Conservation (phyloP, 495 filamentous ascomycete genomes). For the Lasiosphaeriaceae sp. region DNA sequence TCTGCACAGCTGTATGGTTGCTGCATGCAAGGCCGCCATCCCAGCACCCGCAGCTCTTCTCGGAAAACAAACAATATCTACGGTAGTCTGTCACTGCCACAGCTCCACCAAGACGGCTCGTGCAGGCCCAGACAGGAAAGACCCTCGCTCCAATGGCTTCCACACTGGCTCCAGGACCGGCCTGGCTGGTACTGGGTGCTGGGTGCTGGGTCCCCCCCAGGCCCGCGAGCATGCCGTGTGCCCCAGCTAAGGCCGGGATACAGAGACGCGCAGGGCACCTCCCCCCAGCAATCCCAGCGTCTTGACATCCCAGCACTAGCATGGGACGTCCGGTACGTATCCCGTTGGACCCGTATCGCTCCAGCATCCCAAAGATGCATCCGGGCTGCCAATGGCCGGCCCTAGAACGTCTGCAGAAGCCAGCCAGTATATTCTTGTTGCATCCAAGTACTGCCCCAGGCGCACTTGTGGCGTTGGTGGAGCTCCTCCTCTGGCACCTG, state of each 20-base stretch:
- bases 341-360: slow-evolving; percentile 18
- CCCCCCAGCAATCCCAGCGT: neutral
- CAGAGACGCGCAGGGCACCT: neutral
- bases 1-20: slow-evolving; percentile 20
- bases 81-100: slow-evolving; percentile 11
- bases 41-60: slow-evolving; percentile 19
- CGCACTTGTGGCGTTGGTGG: slow-evolving; percentile 20
- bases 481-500: neutral
- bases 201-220: too few relatives aligned
- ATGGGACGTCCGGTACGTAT: slow-evolving; percentile 16
- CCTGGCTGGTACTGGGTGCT: slow-evolving; percentile 4
- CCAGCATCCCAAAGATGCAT: neutral
- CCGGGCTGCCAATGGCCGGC: neutral
- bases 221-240: neutral
- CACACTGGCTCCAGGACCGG: slow-evolving; percentile 25
- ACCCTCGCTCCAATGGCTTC: slow-evolving; percentile 19
- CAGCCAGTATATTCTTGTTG: neutral
- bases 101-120: slow-evolving; percentile 22
- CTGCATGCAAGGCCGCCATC: slow-evolving; percentile 24
- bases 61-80: slow-evolving; percentile 15
- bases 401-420: neutral
- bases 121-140: slow-evolving; percentile 20
- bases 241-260: neutral
- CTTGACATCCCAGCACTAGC: neutral
- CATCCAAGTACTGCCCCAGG: neutral